Evolutionary conservation across 345 rosid genomes (phyloP), one percentile per base, ranked within the genome.

Genomic region (Arabidopsis thaliana): DNA sequence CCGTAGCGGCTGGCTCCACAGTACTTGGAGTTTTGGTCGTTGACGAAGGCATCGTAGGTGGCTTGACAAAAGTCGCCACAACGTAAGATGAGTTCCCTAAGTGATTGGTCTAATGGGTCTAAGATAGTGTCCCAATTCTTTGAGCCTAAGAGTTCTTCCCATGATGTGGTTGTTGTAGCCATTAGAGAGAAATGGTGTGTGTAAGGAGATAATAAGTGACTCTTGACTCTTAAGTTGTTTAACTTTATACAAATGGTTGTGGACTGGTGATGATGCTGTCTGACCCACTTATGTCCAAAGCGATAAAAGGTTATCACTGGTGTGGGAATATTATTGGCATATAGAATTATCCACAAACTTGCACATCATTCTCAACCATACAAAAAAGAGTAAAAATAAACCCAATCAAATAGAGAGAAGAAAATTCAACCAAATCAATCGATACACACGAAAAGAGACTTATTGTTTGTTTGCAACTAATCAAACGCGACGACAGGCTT

Each of bases 51-150:
- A 72, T 93, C 98, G 46, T 93, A 91, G 25, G 98, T 93, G 61
- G 86, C 98, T 83, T 93, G 97, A 67, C 91, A 85, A 82, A 93
- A 87, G 87, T 91, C 94, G 44, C 94, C 98, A 56, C 90, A 91
- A 28, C 97, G 94, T 81, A 91, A 85, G 72, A 93, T 78, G 73
- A 88, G 89, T 6, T 79, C 65, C 36, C 96, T 87, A 82, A 93
- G 93, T 60, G 82, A 76, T 66, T 82, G 83, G 83, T 93, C 74
- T 7, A 91, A 82, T 11, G 98, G 97, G 78, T 85, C 83, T 9
- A 89, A 87, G 68, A 93, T 89, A 16, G 77, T 80, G 55, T 82
- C 82, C 97, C 98, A 93, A 83, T 88, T 66, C 57, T 67, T 79
- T 63, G 85, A 80, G 22, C 96, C 96, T 12, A 93, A 71, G 28